Evolutionary conservation across 257 asterid species (phyloP), one percentile per base, ranked within the genome.

Genomic region (Capsicum chinense): DNA sequence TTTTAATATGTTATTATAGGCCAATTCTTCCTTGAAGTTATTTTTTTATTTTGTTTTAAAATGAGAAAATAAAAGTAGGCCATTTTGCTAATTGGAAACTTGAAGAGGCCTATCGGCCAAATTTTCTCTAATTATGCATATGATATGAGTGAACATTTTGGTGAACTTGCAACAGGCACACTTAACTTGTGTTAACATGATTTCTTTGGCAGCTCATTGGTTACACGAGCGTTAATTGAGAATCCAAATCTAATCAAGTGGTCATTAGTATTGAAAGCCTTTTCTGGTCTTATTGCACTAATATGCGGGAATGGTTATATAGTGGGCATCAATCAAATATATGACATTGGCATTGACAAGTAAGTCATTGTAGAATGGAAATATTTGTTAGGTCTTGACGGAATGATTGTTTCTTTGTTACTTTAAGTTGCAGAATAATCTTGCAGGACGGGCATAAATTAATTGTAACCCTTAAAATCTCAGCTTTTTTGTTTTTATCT

Each of bases 321-420:
- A 57, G 99, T 95, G 68, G 99, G 99, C 86, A 91, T 97, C 87
- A 97, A 97, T 88, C 99, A 97, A 90, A 97, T 97, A 87, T 95
- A 97, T 85, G 99, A 95, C 88, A 94, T 97, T 81, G 99, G 97
- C 42, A 96, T 97, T 85, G 99, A 97, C 95, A 97, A 95, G 98
- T 97, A 93, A 92, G 98, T 83, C 68, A 83, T 73, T 71, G 42
- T 19, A 48, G 60, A 48, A 2, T 19, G 16, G 62, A 12, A 21
- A 9, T 50, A 74, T 74, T 50, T 73, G 79, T 42, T 71, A 71
- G 80, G 6, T 10, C 3, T 47, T 19, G 42, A 48, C 12, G 9
- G 19, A 14, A 21, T 50, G 8, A 52, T 21, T 76, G 47, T 52
- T 76, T 26, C 48, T 76, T 76, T 26, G 48, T 52, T 50, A 76